Percentiles rank a stretch among this genome's conserved stretches.
phyloP scores from a whole-genome alignment of 768 basidiomycete genomes.

The Tricholoma saponaceum region DNA sequence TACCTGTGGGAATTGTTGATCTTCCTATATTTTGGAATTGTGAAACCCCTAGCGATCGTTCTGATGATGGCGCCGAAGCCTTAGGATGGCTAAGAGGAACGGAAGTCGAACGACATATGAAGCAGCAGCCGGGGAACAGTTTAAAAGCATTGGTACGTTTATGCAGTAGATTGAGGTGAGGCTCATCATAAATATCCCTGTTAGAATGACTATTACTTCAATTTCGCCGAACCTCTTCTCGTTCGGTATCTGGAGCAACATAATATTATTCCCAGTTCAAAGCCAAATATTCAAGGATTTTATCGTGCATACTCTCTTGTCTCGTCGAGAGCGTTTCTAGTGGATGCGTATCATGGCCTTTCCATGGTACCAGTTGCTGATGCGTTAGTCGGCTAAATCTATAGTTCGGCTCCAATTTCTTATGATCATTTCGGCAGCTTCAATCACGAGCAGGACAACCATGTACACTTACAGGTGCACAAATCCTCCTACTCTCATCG shows the following conservation, averaged over 20 bases:
- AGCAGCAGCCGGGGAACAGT: background rate
- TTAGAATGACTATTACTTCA: constrained; percentile 28
- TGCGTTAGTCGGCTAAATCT: constrained; percentile 43
- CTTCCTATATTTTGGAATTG: constrained; percentile 61
- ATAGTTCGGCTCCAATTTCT: constrained; percentile 8
- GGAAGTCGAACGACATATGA: constrained; percentile 24
- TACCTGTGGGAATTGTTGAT: constrained; percentile 49
- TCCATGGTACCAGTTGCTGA: constrained; percentile 87
- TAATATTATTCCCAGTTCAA: constrained; percentile 1
- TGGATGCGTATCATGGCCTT: constrained; percentile 77
- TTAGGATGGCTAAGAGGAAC: constrained; percentile 40
- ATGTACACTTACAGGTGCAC: constrained; percentile 68
- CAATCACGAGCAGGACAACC: constrained; percentile 66
- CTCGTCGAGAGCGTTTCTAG: constrained; percentile 77
- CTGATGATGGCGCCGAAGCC: constrained; percentile 26
- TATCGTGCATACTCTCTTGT: constrained; percentile 59
- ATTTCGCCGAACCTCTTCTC: constrained; percentile 30
- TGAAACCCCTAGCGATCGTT: constrained; percentile 4
- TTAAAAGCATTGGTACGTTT: constrained; percentile 12
- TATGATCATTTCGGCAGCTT: constrained; percentile 44
- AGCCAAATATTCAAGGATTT: constrained; percentile 38
- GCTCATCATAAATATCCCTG: background rate
- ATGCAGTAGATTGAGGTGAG: background rate
- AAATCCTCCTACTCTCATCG: background rate
- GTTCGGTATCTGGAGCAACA: constrained; percentile 12